Conservation (phyloP, 2,329 filamentous ascomycete genomes). For the Ceratocystis papillata region DNA sequence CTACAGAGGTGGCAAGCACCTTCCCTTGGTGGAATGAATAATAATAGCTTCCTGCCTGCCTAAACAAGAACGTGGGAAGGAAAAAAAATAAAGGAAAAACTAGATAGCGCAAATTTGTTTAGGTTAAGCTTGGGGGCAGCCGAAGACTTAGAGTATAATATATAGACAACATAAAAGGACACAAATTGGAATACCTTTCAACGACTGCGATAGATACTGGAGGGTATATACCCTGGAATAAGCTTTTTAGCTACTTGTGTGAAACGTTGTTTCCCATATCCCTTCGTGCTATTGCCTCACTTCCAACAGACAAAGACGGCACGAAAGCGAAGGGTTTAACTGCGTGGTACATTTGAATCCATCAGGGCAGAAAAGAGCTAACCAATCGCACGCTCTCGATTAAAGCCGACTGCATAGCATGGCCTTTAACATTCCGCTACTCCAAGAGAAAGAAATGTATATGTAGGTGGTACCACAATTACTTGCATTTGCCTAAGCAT, state of each 20-base stretch:
- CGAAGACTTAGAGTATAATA: too few species aligned
- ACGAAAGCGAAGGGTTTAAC: too few species aligned
- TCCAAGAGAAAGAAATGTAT: background rate
- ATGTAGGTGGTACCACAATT: background rate
- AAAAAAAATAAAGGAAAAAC: background rate
- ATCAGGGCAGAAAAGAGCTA: too few species aligned
- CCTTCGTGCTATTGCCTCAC: background rate
- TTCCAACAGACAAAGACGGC: background rate
- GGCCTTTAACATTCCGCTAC: background rate
- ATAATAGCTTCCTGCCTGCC: constrained; percentile 1
- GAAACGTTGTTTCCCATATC: background rate
- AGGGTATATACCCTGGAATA: background rate
- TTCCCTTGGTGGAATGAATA: constrained; percentile 1
- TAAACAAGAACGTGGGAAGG: background rate
- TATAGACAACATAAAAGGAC: too few species aligned
- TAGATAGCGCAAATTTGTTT: background rate
- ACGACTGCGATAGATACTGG: background rate
- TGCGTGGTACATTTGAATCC: too few species aligned
- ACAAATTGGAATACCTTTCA: background rate
- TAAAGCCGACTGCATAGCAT: too few species aligned
- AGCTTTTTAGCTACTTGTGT: background rate
- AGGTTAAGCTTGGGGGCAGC: too few species aligned
- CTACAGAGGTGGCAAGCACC: background rate
- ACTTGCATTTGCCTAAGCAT: too few species aligned
- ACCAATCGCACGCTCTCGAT: too few species aligned